Evolutionary conservation across 805 yeast species (phyloP).

Genomic region (Ogataea degrootiae): DNA sequence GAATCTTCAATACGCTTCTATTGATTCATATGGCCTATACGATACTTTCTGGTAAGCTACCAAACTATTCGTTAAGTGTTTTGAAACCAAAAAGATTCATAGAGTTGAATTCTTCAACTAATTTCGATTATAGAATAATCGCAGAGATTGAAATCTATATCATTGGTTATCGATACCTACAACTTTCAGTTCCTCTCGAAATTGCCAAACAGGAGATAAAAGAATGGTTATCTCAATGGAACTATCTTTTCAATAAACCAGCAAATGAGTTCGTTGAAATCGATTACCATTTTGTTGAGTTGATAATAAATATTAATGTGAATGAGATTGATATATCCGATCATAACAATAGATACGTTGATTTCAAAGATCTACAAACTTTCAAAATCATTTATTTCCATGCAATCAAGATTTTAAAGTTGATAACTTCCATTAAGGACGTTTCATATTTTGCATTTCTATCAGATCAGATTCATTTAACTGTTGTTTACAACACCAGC

Average conservation of each 20-base stretch:
- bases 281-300: slow-evolving; percentile 57
- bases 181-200: slow-evolving; percentile 24
- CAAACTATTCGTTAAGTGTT: slow-evolving; percentile 36
- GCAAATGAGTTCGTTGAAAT: slow-evolving; percentile 71
- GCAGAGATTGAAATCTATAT: slow-evolving; percentile 64
- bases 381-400: slow-evolving; percentile 33
- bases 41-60: slow-evolving; percentile 47
- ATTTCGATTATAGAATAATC: slow-evolving; percentile 79
- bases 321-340: slow-evolving; percentile 5
- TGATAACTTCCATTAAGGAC: slow-evolving; percentile 32
- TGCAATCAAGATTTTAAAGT: slow-evolving; percentile 37
- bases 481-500: slow-evolving; percentile 39
- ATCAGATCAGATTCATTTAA: slow-evolving; percentile 66
- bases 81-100: slow-evolving; percentile 36
- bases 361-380: slow-evolving; percentile 7
- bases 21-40: slow-evolving; percentile 65
- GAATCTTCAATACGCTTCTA: slow-evolving; percentile 70
- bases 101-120: slow-evolving; percentile 56
- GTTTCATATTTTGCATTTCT: slow-evolving; percentile 62
- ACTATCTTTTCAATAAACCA: slow-evolving; percentile 61
- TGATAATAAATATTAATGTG: slow-evolving; percentile 36
- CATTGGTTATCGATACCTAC: slow-evolving; percentile 54
- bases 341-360: not conserved
- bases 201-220: slow-evolving; percentile 36
- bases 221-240: slow-evolving; percentile 68